Percentiles rank a stretch among this genome's conserved stretches.
Conservation (phyloP, 2,329 filamentous ascomycete species). For the Cytospora schulzeri region DNA sequence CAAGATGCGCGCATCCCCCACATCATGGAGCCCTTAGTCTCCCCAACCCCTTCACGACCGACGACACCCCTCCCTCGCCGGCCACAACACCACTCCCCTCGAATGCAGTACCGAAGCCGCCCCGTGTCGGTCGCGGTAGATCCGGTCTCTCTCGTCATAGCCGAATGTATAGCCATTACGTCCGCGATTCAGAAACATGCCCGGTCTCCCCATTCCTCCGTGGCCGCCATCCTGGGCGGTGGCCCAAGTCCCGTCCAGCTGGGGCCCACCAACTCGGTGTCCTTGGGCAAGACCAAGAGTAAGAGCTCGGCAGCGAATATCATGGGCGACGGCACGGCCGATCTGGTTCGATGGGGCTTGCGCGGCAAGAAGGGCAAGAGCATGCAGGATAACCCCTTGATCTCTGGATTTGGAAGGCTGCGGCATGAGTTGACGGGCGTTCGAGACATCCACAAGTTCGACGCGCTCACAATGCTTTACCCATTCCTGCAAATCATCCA, state of each 20-base stretch:
- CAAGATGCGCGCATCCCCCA: constrained; percentile 30
- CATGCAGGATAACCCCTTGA: constrained; percentile 95
- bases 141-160: constrained; percentile 89
- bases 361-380: constrained; percentile 95
- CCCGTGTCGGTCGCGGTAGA: constrained; percentile 82
- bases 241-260: constrained; percentile 61
- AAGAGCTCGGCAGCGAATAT: constrained; percentile 43
- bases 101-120: constrained; percentile 62
- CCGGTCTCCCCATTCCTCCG: constrained; percentile 92
- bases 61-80: constrained; percentile 34
- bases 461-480: constrained; percentile 84
- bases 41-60: constrained; percentile 32
- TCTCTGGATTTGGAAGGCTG: constrained; percentile 89
- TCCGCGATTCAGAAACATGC: constrained; percentile 98
- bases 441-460: constrained; percentile 87
- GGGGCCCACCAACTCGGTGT: constrained; percentile 48
- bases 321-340: constrained; percentile 48
- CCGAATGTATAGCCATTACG: constrained; percentile 98
- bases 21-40: constrained; percentile 32
- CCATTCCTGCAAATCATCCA: constrained; percentile 97
- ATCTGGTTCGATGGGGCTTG: constrained; percentile 79
- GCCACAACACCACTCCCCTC: constrained; percentile 36
- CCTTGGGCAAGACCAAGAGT: constrained; percentile 44
- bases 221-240: constrained; percentile 91
- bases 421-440: constrained; percentile 84